Conservation (phyloP, 75 land plant species). For the Azolla pinnata region DNA sequence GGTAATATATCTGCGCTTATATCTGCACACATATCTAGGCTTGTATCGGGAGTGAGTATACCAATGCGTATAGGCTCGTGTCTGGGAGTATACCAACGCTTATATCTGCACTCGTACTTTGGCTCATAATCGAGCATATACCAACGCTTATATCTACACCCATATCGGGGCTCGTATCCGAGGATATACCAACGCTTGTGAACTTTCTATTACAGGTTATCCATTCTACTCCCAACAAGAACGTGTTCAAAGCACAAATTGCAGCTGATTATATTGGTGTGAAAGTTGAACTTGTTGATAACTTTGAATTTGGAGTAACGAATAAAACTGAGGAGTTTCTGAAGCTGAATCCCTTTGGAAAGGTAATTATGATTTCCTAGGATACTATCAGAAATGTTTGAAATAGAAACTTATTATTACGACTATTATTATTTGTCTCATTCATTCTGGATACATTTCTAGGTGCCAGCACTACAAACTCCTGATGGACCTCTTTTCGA, state of each 20-base stretch:
- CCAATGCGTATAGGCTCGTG: no score
- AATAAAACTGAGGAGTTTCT: slow-evolving; percentile 79
- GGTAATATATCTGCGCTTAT: no score
- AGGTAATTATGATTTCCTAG: slow-evolving; percentile 36
- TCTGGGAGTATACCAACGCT: no score
- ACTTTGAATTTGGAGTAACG: slow-evolving; percentile 81
- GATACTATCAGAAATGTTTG: background rate
- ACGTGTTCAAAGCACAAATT: slow-evolving; percentile 64
- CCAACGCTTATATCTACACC: background rate
- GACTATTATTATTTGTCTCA: no score
- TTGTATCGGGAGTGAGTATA: no score
- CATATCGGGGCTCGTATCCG: no score
- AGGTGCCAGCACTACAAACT: slow-evolving; percentile 90
- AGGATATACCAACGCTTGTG: no score
- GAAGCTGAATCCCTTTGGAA: slow-evolving; percentile 89
- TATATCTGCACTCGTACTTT: no score
- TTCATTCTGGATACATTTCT: slow-evolving; percentile 1
- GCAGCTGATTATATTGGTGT: slow-evolving; percentile 78
- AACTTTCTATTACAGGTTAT: slow-evolving; percentile 32
- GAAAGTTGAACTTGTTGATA: slow-evolving; percentile 36
- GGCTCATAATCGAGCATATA: background rate
- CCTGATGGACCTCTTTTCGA: slow-evolving; percentile 87
- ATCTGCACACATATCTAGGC: background rate
- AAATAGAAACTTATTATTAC: background rate
- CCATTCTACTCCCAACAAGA: slow-evolving; percentile 59